Base-by-base conservation (phyloP, 352 stramenopile genomes). In the Globisporangium paddicum region DNA sequence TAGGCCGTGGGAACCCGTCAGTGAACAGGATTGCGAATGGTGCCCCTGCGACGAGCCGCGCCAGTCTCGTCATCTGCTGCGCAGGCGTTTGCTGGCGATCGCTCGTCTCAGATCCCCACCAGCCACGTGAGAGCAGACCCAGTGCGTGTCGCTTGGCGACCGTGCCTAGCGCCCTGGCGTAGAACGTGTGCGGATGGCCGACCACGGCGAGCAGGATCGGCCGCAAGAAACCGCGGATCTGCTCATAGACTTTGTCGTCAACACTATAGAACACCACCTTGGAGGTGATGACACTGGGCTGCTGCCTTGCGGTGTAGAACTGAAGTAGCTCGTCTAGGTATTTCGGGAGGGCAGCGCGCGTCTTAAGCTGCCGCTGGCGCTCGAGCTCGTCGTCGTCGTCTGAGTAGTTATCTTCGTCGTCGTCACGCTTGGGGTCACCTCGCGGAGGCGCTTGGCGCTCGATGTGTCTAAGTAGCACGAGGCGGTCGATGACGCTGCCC, bases 131-230 rank as follows among this genome's bases (percentile, higher is more conserved):
- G 23, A 62, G n/a, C 14, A 21, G n/a, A 3, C 16, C 45, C 16
- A 55, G 35, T 5, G 35, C 34, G 19, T 62, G 45, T 3, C 55
- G 55, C 35, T 47, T 37, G 21, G 49, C 68, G 66, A 21, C 23
- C 5, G 2, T 42, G 44, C 3, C 51, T 60, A 40, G 60, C 69
- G 16, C 66, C 44, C 30, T 65, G 56, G 25, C 11, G 60, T 87
- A 87, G 63, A 84, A 82, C 11, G 75, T 75, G 54, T 72, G 68
- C n/a, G 56, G 55, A 25, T 87, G 64, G 10, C 73, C 75, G 16
- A 83, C 35, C 4, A 84, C 50, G 2, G 54, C 60, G 52, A 84
- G 19, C 10, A 85, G 28, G 0, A 48, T 45, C 1, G 75, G 75
- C 19, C 58, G 57, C 13, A 88, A 44, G 2, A 63, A 14, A 2